Evolutionary conservation across 345 rosid species (phyloP), one percentile per base, ranked within the genome.

Genomic region (Eucalyptus regnans): DNA sequence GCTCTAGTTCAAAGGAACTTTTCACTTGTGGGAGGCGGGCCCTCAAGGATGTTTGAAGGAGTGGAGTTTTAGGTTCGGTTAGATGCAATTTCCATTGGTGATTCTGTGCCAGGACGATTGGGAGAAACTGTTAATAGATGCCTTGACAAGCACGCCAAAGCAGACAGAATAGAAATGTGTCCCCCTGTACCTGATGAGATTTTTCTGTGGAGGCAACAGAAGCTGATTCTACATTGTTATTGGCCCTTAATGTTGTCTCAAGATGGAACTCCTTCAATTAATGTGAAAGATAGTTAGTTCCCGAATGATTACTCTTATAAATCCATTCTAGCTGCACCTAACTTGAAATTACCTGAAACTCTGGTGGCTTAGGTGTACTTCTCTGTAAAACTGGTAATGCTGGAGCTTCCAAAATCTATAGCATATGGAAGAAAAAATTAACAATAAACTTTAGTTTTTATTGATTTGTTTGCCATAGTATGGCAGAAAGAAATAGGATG

Each of bases 41-140:
- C 95, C 99, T 94, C 90, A 97, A 86, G 89, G 94, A 94, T 90
- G 99, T 97, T 51, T 94, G 97, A 85, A 98, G 99, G 86, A 87
- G 88, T 23, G 99, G 99, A 88, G 95, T 92, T 92, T 93, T 96
- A 52, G 99, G 97, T 90, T 94, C 97, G 7, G 98, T 96, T 60
- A 96, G 97, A 91, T 93, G 93, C 37, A 94, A 94, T 87, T 90
- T 96, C 97, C 96, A 91, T 50, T 91, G 93, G 88, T 90, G 91
- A 89, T 91, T 94, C 96, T 95, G 95, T 43, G 86, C 23, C 86
- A 54, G 41, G 71, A 71, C 46, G 44, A 51, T 84, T 25, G 51
- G 56, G 27, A 31, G 18, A 17, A 86, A 54, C 43, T 76, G 86
- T 41, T 84, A 79, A 86, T 37, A 89, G 87, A 88, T 68, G 79